Conservation (phyloP, 2,329 filamentous ascomycete genomes). For the Ceratocystis cacaofunesta region DNA sequence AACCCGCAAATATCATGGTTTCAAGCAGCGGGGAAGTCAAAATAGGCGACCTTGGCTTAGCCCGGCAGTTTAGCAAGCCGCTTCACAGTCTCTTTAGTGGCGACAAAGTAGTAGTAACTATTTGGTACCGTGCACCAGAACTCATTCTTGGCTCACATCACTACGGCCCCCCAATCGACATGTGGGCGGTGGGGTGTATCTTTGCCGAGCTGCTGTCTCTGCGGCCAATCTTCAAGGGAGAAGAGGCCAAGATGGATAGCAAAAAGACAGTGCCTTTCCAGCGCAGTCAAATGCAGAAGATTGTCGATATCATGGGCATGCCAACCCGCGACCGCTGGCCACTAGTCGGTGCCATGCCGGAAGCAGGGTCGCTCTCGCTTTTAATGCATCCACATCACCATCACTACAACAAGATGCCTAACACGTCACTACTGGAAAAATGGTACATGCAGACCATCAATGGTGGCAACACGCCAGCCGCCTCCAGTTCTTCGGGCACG, state of each 20-base stretch:
- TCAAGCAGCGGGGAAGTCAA: constrained; percentile 80
- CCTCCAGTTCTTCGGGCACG: constrained; percentile 29
- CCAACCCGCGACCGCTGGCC: constrained; percentile 85
- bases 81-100: constrained; percentile 81
- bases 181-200: constrained; percentile 97
- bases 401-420: constrained; percentile 22
- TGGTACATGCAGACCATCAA: constrained; percentile 64
- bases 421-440: constrained; percentile 49
- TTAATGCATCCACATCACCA: constrained; percentile 22
- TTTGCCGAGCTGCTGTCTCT: constrained; percentile 86
- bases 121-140: constrained; percentile 96
- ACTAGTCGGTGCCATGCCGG: constrained; percentile 68
- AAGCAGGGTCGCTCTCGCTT: constrained; percentile 52
- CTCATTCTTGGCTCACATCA: constrained; percentile 83
- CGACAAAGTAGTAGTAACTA: constrained; percentile 96
- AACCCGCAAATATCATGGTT: constrained; percentile 98
- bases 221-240: constrained; percentile 92
- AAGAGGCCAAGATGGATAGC: constrained; percentile 96
- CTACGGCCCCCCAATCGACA: constrained; percentile 91
- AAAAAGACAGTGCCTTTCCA: constrained; percentile 98
- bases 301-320: constrained; percentile 87
- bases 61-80: constrained; percentile 85
- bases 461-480: constrained; percentile 36
- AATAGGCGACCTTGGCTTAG: constrained; percentile 86
- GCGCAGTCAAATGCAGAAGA: constrained; percentile 97